Evolutionary conservation across 2,329 filamentous ascomycete species (phyloP), one percentile per base, ranked within the genome.

Genomic region (Curvularia spicifera): DNA sequence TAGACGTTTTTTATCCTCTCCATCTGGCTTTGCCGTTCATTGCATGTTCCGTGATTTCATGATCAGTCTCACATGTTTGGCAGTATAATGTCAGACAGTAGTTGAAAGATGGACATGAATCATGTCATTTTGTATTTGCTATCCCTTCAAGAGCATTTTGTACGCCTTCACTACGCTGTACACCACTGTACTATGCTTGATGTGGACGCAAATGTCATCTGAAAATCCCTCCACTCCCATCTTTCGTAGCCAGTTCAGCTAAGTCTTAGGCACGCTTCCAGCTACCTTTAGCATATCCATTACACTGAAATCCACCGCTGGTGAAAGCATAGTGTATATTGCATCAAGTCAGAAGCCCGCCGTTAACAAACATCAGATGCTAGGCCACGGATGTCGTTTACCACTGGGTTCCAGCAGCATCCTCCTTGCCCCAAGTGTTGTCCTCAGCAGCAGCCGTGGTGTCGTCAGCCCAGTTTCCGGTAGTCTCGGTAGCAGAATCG

Each of bases 391-490:
- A 22, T 10, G 31, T 15, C 10, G 46, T 53, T 60, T 63, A 68
- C 61, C 63, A 64, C 29, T 31, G 29, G 26, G 24, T 35, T 43
- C 47, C 39, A 45, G 54, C 9, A 5, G 28, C 51, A n/a, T 54
- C 45, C 1, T 6, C 10, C 6, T 31, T 31, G 26, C 54, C 56
- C 59, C 59, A 66, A n/a, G 50, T 22, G 51, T 59, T 50, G 35
- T 37, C 52, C 28, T 57, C 42, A 18, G 49, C 58, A 42, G 58
- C 62, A 40, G 56, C 57, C 26, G 45, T 59, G n/a, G 47, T 47
- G 2, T 62, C 60, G 12, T 67, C 64, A 31, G 55, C 64, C 68
- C 67, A 69, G 51, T 61, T 53, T 26, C 62, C 59, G 10, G 56
- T 57, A 3, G 59, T 43, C 18, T 48, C 55, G n/a, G 56, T 55